A percentile compares a stretch with the other conserved stretches of the same genome.
phyloP scores from a whole-genome alignment of 2,329 filamentous ascomycete genomes.

The Cladorrhinum sp. region DNA sequence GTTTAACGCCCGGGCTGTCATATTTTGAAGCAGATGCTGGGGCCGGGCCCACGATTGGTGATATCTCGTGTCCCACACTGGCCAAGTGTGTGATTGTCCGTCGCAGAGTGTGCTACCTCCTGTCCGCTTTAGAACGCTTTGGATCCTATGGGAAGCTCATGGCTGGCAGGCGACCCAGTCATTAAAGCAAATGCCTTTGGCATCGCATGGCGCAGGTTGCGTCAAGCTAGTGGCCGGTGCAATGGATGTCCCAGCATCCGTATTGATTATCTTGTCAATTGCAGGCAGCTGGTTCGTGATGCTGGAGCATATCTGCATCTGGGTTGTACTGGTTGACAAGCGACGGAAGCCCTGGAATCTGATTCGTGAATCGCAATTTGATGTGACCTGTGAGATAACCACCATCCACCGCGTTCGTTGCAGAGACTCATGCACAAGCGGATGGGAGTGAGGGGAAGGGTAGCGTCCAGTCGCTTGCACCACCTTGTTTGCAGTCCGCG shows the following conservation, averaged over 20 bases:
- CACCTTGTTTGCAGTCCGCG: background rate
- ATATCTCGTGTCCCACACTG: background rate
- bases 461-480: background rate
- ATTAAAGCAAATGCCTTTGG: background rate
- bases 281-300: background rate
- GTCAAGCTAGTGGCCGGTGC: background rate
- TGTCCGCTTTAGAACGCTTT: background rate
- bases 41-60: background rate
- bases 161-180: background rate
- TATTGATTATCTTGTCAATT: background rate
- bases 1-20: background rate
- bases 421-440: background rate
- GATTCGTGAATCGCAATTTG: background rate
- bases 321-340: background rate
- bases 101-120: background rate
- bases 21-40: background rate
- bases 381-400: background rate
- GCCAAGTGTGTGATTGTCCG: constrained; percentile 5
- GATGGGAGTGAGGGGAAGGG: background rate
- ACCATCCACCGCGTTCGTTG: background rate
- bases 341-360: background rate
- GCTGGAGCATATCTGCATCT: background rate
- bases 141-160: background rate
- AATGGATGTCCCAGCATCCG: background rate
- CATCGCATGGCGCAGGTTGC: constrained; percentile 2